phyloP scores from a whole-genome alignment of 345 rosid genomes.

The Theobroma cacao region DNA sequence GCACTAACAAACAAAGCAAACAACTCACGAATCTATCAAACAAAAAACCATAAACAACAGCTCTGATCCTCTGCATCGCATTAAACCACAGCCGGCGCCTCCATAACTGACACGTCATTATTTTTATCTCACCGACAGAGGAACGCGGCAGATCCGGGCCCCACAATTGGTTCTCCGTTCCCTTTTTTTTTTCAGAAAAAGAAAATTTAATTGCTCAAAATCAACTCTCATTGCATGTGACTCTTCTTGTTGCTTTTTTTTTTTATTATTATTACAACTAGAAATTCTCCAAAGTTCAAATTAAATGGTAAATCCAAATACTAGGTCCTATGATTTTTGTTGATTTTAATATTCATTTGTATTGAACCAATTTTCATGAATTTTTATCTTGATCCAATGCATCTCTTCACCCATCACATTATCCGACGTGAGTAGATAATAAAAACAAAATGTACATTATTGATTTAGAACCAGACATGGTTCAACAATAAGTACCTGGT shows the following conservation, averaged over 20 bases:
- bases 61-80: slow-evolving; percentile 6
- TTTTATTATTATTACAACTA: not conserved
- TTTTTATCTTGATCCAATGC: not conserved
- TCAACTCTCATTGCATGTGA: not conserved
- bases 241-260: no score
- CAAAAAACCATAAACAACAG: not conserved
- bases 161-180: not conserved
- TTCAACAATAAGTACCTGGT: not conserved
- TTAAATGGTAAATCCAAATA: not conserved
- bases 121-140: slow-evolving; percentile 24
- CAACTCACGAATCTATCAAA: not conserved
- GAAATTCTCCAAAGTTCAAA: not conserved
- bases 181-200: not conserved
- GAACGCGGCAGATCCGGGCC: slow-evolving; percentile 22
- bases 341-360: not conserved
- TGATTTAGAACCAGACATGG: not conserved
- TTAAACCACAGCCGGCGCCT: not conserved
- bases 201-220: not conserved
- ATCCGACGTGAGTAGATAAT: not conserved
- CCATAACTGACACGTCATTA: not conserved
- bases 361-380: not conserved
- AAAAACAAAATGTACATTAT: not conserved
- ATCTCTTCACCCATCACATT: not conserved
- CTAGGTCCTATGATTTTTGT: not conserved
- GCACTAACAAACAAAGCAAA: slow-evolving; percentile 16